These are phyloP conservation scores for Vanrija humicola DNA, from an alignment of 1,284 basidiomycete genomes.

Conservation along the genomic window DNA sequence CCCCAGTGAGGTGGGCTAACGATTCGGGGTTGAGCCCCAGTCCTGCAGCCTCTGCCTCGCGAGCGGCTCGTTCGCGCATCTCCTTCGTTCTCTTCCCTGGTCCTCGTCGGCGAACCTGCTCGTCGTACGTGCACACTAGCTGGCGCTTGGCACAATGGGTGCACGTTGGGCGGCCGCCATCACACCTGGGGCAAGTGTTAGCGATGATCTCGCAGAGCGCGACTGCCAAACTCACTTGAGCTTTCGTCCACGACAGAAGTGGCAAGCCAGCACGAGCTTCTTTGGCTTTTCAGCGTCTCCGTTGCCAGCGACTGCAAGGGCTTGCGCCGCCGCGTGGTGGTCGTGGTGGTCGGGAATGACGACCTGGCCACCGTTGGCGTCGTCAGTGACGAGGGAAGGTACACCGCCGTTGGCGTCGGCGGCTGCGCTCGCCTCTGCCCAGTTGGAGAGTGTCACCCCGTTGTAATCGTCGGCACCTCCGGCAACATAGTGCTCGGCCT, in stretches of 20 bases:
- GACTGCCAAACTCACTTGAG: conserved; percentile 41
- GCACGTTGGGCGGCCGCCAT: conserved; percentile 34
- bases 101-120: conserved; percentile 48
- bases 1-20: conserved; percentile 11
- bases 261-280: conserved; percentile 49
- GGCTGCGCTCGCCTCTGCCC: conserved; percentile 11
- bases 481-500: conserved; percentile 4
- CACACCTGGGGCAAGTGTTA: conserved; percentile 22
- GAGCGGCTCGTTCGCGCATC: conserved; percentile 36
- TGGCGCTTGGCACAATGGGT: conserved; percentile 34
- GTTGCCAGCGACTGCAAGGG: background rate
- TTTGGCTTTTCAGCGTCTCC: conserved; percentile 19
- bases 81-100: conserved; percentile 51
- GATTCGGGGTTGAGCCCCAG: conserved; percentile 13
- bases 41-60: conserved; percentile 35
- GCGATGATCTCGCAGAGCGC: too few species aligned
- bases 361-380: conserved; percentile 7
- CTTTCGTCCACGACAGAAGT: conserved; percentile 50
- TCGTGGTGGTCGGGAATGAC: conserved; percentile 2
- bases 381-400: background rate
- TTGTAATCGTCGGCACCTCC: conserved; percentile 11
- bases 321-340: background rate
- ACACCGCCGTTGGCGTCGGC: conserved; percentile 4
- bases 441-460: conserved; percentile 14
- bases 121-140: conserved; percentile 47